A percentile compares a stretch with the other conserved stretches of the same genome.
Conservation (phyloP, 805 yeast species). For the Starmera dryadoides region DNA sequence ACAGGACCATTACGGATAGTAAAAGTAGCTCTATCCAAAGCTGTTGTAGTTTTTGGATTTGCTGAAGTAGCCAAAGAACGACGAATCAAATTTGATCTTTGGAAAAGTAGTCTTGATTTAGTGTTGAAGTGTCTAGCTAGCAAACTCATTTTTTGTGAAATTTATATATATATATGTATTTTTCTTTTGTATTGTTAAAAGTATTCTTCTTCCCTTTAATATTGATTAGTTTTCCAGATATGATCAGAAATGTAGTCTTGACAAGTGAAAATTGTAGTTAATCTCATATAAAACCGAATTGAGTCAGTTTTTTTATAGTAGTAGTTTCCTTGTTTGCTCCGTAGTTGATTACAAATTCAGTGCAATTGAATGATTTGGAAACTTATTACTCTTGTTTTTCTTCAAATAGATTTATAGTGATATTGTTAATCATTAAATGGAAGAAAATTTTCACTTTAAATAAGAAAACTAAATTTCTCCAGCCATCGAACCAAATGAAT, state of each 20-base stretch:
- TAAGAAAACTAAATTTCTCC: too few relatives aligned
- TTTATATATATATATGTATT: conserved; percentile 2
- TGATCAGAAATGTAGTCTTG: conserved; percentile 45
- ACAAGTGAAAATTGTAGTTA: conserved; percentile 27
- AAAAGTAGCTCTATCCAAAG: conserved; percentile 76
- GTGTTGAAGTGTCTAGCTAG: conserved; percentile 17
- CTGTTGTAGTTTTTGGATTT: conserved; percentile 18
- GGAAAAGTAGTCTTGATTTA: conserved; percentile 17
- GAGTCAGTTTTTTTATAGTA: background rate
- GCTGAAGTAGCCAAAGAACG: conserved; percentile 19
- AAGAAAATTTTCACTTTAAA: too few relatives aligned
- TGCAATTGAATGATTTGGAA: too few relatives aligned
- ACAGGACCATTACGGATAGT: conserved; percentile 91
- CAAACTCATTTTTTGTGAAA: conserved; percentile 14
- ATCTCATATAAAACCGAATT: conserved; percentile 15
- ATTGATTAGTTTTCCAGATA: conserved; percentile 43
- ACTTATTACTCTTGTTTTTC: too few relatives aligned
- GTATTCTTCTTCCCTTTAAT: conserved; percentile 18
- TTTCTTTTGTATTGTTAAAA: conserved; percentile 9
- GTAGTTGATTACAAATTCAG: too few relatives aligned
- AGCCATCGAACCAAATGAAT: too few relatives aligned
- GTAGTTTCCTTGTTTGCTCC: too few relatives aligned
- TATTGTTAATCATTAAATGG: too few relatives aligned
- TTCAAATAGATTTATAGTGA: too few relatives aligned
- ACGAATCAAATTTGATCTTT: conserved; percentile 17